Evolutionary conservation across 2,329 filamentous ascomycete species (phyloP).

Genomic region (Sarocladium oryzae): DNA sequence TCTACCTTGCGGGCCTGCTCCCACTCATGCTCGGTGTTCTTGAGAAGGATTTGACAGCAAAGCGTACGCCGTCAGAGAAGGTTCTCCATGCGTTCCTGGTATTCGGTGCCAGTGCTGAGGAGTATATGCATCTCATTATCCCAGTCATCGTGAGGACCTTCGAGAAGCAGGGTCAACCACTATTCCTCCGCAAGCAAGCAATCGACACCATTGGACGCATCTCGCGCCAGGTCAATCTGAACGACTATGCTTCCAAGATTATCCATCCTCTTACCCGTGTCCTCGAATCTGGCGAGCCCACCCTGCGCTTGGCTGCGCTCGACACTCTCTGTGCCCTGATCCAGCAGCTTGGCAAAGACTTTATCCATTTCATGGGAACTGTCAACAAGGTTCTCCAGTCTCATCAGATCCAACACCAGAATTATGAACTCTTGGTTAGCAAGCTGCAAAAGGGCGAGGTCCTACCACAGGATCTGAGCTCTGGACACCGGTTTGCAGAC

Average conservation of each 20-base stretch:
- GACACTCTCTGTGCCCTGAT: constrained; percentile 94
- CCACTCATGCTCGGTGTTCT: constrained; percentile 92
- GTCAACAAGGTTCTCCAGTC: constrained; percentile 80
- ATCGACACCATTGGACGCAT: constrained; percentile 94
- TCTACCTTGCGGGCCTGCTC: constrained; percentile 81
- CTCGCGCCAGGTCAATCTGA: constrained; percentile 92
- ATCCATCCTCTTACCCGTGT: constrained; percentile 88
- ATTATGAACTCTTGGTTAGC: constrained; percentile 85
- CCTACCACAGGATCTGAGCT: constrained; percentile 88
- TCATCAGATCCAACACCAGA: constrained; percentile 79
- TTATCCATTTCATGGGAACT: constrained; percentile 86
- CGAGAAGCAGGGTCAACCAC: constrained; percentile 77
- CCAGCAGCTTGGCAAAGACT: constrained; percentile 92
- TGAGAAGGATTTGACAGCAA: constrained; percentile 72
- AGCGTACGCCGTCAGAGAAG: constrained; percentile 77
- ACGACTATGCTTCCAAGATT: constrained; percentile 93
- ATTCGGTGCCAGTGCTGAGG: constrained; percentile 90
- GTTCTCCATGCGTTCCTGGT: constrained; percentile 93
- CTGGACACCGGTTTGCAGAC: constrained; percentile 72
- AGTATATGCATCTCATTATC: constrained; percentile 99
- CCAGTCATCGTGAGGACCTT: constrained; percentile 93
- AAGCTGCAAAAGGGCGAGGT: constrained; percentile 94
- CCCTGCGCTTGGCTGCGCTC: constrained; percentile 72
- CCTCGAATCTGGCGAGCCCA: constrained; percentile 64
- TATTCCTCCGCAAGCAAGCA: constrained; percentile 73